Percentiles rank a stretch among this genome's conserved stretches.
These are phyloP conservation scores for Phyllosticta citriasiana DNA, from an alignment of 2,329 filamentous ascomycete species.

Conservation along the genomic window DNA sequence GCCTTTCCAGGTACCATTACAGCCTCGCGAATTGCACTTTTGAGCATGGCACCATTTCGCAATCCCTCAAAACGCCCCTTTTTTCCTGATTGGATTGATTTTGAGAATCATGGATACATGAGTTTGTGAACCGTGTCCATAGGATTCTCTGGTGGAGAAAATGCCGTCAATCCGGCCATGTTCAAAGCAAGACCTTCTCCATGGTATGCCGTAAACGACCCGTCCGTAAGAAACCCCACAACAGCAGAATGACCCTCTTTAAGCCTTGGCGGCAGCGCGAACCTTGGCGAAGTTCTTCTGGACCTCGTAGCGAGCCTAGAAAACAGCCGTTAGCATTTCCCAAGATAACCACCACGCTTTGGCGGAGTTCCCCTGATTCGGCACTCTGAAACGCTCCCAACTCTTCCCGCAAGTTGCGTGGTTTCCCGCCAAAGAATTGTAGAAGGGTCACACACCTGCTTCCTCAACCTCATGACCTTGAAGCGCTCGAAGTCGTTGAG, in stretches of 20 bases:
- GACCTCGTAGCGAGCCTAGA: constrained; percentile 80
- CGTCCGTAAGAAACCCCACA: constrained; percentile 10
- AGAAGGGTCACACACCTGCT: constrained; percentile 60
- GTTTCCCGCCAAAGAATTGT: not conserved
- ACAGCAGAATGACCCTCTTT: constrained; percentile 19
- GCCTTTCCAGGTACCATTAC: not conserved
- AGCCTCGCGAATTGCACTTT: not conserved
- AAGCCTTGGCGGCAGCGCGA: constrained; percentile 29
- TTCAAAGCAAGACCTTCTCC: constrained; percentile 27
- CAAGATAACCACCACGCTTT: not conserved
- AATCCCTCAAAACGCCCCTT: constrained; percentile 6
- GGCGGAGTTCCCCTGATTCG: not conserved
- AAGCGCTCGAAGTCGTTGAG: constrained; percentile 99
- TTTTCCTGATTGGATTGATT: constrained; percentile 11
- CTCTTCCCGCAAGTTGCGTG: not conserved
- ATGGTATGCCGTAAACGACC: constrained; percentile 11
- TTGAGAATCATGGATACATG: constrained; percentile 12
- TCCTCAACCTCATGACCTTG: constrained; percentile 99
- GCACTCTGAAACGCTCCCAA: not conserved
- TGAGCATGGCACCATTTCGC: constrained; percentile 1
- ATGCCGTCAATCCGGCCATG: constrained; percentile 6
- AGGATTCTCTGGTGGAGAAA: constrained; percentile 7
- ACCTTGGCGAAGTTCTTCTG: constrained; percentile 93
- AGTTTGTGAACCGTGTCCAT: constrained; percentile 10
- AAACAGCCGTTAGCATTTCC: not conserved